Percentiles rank a stretch among this genome's conserved stretches.
These are phyloP conservation scores for Cryphonectria nitschkei DNA, from an alignment of 2,329 filamentous ascomycete species.

Conservation along the genomic window DNA sequence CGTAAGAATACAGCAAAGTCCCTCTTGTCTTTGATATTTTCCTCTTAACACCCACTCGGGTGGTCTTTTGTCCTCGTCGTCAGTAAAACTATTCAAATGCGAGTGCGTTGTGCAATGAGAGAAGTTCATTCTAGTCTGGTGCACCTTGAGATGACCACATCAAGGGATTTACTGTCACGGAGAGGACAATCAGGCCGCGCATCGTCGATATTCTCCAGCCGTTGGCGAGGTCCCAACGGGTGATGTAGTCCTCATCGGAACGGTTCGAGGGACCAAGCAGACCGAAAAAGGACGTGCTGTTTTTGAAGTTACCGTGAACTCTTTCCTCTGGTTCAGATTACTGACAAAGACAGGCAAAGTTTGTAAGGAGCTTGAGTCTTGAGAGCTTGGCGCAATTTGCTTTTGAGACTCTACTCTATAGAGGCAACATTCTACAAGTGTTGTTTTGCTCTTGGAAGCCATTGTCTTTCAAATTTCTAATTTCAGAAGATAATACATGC, in stretches of 20 bases:
- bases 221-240: conserved; percentile 53
- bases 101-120: background rate
- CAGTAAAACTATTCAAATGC: too few species aligned
- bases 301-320: conserved; percentile 40
- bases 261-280: conserved; percentile 49
- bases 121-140: background rate
- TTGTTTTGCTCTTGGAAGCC: too few species aligned
- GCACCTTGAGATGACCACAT: too few species aligned
- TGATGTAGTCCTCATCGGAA: conserved; percentile 67
- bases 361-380: too few species aligned
- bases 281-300: conserved; percentile 53
- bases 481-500: too few species aligned
- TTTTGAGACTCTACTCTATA: too few species aligned
- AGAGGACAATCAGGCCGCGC: background rate
- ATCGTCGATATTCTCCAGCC: conserved; percentile 45
- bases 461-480: too few species aligned
- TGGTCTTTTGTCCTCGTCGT: background rate
- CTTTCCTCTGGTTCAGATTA: too few species aligned
- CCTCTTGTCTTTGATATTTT: background rate
- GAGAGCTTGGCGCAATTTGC: too few species aligned
- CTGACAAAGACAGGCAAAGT: too few species aligned
- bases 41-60: background rate
- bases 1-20: background rate
- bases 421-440: too few species aligned
- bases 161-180: background rate